Evolutionary conservation across 2,329 filamentous ascomycete species (phyloP).

Genomic region (Ustilaginoidea virens): DNA sequence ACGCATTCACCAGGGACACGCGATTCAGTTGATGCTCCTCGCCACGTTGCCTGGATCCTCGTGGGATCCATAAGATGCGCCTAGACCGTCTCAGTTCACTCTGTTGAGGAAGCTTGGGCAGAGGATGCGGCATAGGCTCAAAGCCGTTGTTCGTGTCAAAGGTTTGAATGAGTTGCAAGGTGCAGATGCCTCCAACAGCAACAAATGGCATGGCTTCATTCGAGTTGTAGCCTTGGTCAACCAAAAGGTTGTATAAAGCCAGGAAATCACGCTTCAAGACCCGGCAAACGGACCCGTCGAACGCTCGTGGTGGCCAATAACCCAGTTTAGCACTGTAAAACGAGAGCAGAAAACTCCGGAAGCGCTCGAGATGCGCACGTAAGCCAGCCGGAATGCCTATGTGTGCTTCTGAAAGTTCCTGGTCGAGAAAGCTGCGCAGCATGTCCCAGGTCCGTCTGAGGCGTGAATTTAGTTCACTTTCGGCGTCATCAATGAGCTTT

Average conservation of each 20-base stretch:
- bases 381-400: constrained; percentile 47
- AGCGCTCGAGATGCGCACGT: constrained; percentile 54
- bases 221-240: constrained; percentile 41
- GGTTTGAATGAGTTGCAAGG: constrained; percentile 48
- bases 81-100: constrained; percentile 14
- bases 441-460: constrained; percentile 41
- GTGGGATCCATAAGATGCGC: constrained; percentile 25
- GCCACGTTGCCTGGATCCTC: constrained; percentile 25
- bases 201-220: constrained; percentile 34
- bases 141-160: constrained; percentile 51
- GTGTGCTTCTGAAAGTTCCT: constrained; percentile 51
- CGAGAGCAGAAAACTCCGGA: constrained; percentile 50
- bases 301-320: constrained; percentile 49
- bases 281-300: constrained; percentile 32
- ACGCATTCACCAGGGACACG: constrained; percentile 35
- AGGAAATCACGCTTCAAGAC: constrained; percentile 56
- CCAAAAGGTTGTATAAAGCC: constrained; percentile 54
- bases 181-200: constrained; percentile 52
- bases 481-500: constrained; percentile 47
- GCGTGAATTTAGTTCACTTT: constrained; percentile 48
- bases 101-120: constrained; percentile 48
- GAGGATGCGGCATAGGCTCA: constrained; percentile 42
- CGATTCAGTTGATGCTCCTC: constrained; percentile 34
- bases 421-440: constrained; percentile 52
- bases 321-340: constrained; percentile 55